phyloP scores from a whole-genome alignment of 2,329 filamentous ascomycete genomes.

The Alternaria gaisen region DNA sequence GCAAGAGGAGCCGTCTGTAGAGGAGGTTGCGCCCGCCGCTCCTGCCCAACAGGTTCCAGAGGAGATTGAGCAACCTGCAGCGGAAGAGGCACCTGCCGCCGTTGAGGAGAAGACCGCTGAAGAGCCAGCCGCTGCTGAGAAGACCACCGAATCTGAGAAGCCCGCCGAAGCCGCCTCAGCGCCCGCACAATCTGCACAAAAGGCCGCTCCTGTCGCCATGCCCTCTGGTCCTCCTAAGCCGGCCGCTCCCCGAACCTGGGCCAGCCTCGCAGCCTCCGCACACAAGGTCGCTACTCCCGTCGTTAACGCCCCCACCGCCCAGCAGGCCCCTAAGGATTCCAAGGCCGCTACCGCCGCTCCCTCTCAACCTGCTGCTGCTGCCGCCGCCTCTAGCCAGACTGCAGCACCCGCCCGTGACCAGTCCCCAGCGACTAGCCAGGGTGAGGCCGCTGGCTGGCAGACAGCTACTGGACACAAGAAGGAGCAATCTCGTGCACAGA shows the following conservation, averaged over 20 bases:
- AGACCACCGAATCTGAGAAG: slow-evolving; percentile 60
- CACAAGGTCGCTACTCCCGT: slow-evolving; percentile 55
- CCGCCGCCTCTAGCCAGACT: slow-evolving; percentile 40
- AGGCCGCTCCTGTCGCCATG: slow-evolving; percentile 64
- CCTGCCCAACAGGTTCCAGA: slow-evolving; percentile 51
- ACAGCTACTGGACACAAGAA: slow-evolving; percentile 82
- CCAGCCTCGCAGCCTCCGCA: slow-evolving; percentile 69
- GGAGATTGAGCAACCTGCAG: slow-evolving; percentile 47
- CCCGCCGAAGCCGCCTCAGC: slow-evolving; percentile 70
- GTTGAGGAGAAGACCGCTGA: slow-evolving; percentile 49
- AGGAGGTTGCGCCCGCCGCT: slow-evolving; percentile 42
- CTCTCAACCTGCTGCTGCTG: slow-evolving; percentile 36
- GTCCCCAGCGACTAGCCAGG: slow-evolving; percentile 56
- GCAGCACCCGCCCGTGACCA: slow-evolving; percentile 49
- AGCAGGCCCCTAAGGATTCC: slow-evolving; percentile 45
- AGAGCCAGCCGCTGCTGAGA: slow-evolving; percentile 44
- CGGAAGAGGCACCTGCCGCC: slow-evolving; percentile 52
- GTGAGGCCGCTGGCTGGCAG: slow-evolving; percentile 80
- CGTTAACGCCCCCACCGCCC: slow-evolving; percentile 46
- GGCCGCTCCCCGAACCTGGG: slow-evolving; percentile 73
- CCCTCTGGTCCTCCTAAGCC: slow-evolving; percentile 67
- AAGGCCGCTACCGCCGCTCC: slow-evolving; percentile 45
- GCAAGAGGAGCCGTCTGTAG: slow-evolving; percentile 44
- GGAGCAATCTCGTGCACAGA: slow-evolving; percentile 79
- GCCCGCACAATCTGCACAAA: slow-evolving; percentile 61